Percentiles rank a stretch among this genome's conserved stretches.
Conservation (phyloP, 768 basidiomycete species). For the Collybia sordida region DNA sequence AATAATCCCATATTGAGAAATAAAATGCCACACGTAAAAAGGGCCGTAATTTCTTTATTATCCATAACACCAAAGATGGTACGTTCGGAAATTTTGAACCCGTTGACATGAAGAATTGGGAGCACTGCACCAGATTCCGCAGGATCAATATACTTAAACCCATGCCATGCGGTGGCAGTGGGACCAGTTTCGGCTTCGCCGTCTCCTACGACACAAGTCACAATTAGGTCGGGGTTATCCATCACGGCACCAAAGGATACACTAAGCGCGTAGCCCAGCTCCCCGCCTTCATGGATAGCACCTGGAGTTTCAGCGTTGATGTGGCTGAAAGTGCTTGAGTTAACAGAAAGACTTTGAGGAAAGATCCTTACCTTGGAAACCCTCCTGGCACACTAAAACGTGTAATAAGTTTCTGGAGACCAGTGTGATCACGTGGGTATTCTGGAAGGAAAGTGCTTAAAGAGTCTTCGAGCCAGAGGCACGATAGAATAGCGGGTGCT, state of each 20-base stretch:
- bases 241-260: slow-evolving; percentile 88
- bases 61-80: slow-evolving; percentile 93
- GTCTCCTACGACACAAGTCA: slow-evolving; percentile 82
- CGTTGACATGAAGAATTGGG: slow-evolving; percentile 87
- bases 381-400: slow-evolving; percentile 83
- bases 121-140: slow-evolving; percentile 87
- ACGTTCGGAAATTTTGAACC: slow-evolving; percentile 89
- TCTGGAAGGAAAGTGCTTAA: slow-evolving; percentile 56
- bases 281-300: slow-evolving; percentile 88
- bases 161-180: slow-evolving; percentile 82
- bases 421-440: slow-evolving; percentile 54
- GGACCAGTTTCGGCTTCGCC: slow-evolving; percentile 86
- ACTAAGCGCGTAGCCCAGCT: slow-evolving; percentile 85
- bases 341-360: neutral
- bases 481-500: slow-evolving; percentile 84
- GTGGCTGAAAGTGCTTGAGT: slow-evolving; percentile 39
- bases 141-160: slow-evolving; percentile 88
- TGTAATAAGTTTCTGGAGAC: slow-evolving; percentile 67
- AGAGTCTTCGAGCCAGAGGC: slow-evolving; percentile 84
- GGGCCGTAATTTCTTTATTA: slow-evolving; percentile 71
- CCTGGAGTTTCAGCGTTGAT: slow-evolving; percentile 88
- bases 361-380: slow-evolving; percentile 64
- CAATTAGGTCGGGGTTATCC: slow-evolving; percentile 86
- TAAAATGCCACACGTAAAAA: slow-evolving; percentile 60
- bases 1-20: neutral